Evolutionary conservation across 441 rosid genomes (phyloP).

Genomic region (Bruguiera hainesii): DNA sequence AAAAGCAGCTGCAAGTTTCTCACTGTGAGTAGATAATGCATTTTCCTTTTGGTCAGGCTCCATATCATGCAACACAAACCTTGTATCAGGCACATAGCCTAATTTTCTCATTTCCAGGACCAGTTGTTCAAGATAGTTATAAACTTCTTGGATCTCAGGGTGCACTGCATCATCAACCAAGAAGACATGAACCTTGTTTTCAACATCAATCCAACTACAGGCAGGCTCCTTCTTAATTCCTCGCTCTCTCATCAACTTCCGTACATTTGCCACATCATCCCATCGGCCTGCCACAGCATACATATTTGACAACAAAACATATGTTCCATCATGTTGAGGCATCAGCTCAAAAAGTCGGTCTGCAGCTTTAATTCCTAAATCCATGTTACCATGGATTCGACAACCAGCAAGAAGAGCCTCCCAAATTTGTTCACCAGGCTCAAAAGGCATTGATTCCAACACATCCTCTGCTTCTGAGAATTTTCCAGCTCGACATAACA

Average conservation of each 20-base stretch:
- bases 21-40: conserved; percentile 67
- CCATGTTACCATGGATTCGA: conserved; percentile 64
- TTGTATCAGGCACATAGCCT: conserved; percentile 72
- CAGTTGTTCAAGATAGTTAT: conserved; percentile 48
- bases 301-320: conserved; percentile 73
- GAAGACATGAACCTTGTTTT: conserved; percentile 66
- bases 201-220: conserved; percentile 82
- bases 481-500: conserved; percentile 82
- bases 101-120: conserved; percentile 52
- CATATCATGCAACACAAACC: conserved; percentile 56
- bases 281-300: conserved; percentile 60
- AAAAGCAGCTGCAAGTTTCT: conserved; percentile 84
- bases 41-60: conserved; percentile 63
- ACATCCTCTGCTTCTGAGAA: conserved; percentile 58
- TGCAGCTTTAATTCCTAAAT: conserved; percentile 69
- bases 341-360: conserved; percentile 58
- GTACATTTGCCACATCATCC: conserved; percentile 58
- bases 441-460: conserved; percentile 54
- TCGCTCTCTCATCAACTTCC: conserved; percentile 76
- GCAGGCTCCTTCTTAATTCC: conserved; percentile 89
- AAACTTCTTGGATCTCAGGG: conserved; percentile 58
- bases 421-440: conserved; percentile 69
- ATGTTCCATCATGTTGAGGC: conserved; percentile 78
- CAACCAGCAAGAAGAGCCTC: conserved; percentile 87
- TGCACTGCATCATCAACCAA: conserved; percentile 67